Base-by-base conservation (phyloP, 2,329 filamentous ascomycete species). In the Arthroderma sp. region DNA sequence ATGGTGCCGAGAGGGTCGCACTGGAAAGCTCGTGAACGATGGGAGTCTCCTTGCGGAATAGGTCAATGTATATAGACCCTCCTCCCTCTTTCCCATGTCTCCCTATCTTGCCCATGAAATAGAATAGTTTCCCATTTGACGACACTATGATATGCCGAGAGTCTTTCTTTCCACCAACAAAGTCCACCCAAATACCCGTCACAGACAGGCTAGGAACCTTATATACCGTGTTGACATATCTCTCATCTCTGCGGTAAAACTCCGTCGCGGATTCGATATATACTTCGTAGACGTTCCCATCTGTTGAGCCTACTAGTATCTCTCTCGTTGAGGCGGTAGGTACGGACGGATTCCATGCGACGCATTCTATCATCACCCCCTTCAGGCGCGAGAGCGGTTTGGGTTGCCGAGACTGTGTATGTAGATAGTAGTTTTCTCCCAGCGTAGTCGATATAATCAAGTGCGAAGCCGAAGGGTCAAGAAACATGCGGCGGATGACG, bases 341-440 rank as follows among this genome's bases (percentile, higher is more conserved):
- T 52, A 91, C 77, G 2, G 88, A 90, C 1, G 93, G 90, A 66
- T 94, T 96, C 93, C 93, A 98, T 37, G 91, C 90, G 60, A 98
- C 79, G 61, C 86, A 87, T 71, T 96, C 91, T 59, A 98, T 88
- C 7, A 83, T 79, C 13, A 96, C 88, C 28, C 89, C 89, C 64
- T 91, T 91, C 56, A 98, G 74, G 58, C 89, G 82, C 13, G 86
- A 84, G 37, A 98, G 77, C 6, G 85, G 81, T 62, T 93, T 88
- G 1, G 91, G 90, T 63, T 91, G 86, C 64, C 89, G 86, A 35
- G 91, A 93, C 70, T 97, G 91, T 9, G 90, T 91, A 71, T 98
- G 93, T 8, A 98, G 86, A 72, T 98, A 98, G 76, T 91, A 98
- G 74, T 95, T 97, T 72, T 98, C 93, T 69, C 90, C 90, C 41